Evolutionary conservation across 305 asterid genomes (phyloP).

Genomic region (Vinca major): DNA sequence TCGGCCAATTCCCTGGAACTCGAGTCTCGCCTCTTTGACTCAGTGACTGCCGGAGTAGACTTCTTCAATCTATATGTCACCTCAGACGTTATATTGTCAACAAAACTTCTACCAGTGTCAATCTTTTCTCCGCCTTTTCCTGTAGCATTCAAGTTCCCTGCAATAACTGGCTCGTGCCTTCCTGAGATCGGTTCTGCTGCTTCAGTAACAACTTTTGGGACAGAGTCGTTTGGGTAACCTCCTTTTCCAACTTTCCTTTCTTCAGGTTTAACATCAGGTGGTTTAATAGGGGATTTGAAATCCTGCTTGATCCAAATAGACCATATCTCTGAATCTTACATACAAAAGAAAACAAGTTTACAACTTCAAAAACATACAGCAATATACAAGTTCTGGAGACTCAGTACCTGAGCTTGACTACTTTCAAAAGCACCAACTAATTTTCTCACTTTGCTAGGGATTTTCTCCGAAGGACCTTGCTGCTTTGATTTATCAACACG

Average conservation of each 20-base stretch:
- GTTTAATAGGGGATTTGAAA: slow-evolving; percentile 25
- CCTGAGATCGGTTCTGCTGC: slow-evolving; percentile 19
- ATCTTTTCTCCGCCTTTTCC: slow-evolving; percentile 15
- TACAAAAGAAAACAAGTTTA: slow-evolving; percentile 9
- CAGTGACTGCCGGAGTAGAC: slow-evolving; percentile 17
- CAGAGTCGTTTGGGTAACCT: slow-evolving; percentile 17
- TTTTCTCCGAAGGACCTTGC: slow-evolving; percentile 27
- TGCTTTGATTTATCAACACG: slow-evolving; percentile 17
- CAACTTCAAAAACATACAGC: slow-evolving; percentile 13
- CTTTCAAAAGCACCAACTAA: slow-evolving; percentile 75
- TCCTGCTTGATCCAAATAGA: slow-evolving; percentile 38
- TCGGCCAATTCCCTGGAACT: slow-evolving; percentile 16
- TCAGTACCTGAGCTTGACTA: slow-evolving; percentile 49
- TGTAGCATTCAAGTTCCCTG: slow-evolving; percentile 17
- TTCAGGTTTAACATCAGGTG: slow-evolving; percentile 19
- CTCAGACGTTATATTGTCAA: slow-evolving; percentile 13
- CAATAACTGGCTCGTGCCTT: slow-evolving; percentile 18
- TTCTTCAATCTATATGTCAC: slow-evolving; percentile 12
- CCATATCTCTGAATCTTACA: slow-evolving; percentile 14
- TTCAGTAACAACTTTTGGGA: not conserved
- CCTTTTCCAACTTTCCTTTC: slow-evolving; percentile 20
- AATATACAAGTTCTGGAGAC: slow-evolving; percentile 6
- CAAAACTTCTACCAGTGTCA: slow-evolving; percentile 14
- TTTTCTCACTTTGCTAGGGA: slow-evolving; percentile 62
- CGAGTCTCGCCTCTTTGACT: slow-evolving; percentile 18